Base-by-base conservation (phyloP, 2,329 filamentous ascomycete genomes). In the Colletotrichum eremochloae region DNA sequence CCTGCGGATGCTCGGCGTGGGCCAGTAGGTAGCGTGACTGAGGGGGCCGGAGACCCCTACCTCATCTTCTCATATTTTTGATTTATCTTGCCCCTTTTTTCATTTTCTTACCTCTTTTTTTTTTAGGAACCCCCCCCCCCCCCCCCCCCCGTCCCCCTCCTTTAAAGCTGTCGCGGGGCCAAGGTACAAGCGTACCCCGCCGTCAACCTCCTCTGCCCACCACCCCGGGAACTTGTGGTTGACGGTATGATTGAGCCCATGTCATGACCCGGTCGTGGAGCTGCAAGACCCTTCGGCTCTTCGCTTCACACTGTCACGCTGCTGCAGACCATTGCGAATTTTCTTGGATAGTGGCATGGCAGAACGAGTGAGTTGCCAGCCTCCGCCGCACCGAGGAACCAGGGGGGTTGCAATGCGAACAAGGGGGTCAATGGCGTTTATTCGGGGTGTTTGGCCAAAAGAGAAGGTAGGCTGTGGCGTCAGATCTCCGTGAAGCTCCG, bases 131-230 rank as follows among this genome's bases (percentile, higher is more conserved):
- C n/a, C n/a, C n/a, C n/a, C n/a, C 53, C 50, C 63, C 20, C 40
- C 46, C 44, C 68, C 38, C 44, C 44, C 44, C 44, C 6, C 57
- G 18, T 40, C 46, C 44, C 68, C 38, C 44, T 20, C 44, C 44
- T 2, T n/a, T n/a, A n/a, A 12, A 48, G 58, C 66, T 55, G 46
- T 11, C 44, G 24, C 46, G 38, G 38, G 46, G 65, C 53, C 65
- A 29, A 48, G 46, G 42, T 33, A 31, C 55, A 72, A 61, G 31
- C n/a, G 53, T 42, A 50, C 65, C 69, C 66, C 69, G 69, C 69
- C 69, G 53, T 64, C 33, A 33, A 72, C 60, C 46, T 69, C 46
- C 66, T 64, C 69, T 69, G 69, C 68, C 66, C 66, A 72, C 63
- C 68, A 67, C 60, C 53, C 55, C 46, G n/a, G 46, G 40, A 42